phyloP scores from a whole-genome alignment of 352 stramenopile species.

The Phytophthora ramorum region DNA sequence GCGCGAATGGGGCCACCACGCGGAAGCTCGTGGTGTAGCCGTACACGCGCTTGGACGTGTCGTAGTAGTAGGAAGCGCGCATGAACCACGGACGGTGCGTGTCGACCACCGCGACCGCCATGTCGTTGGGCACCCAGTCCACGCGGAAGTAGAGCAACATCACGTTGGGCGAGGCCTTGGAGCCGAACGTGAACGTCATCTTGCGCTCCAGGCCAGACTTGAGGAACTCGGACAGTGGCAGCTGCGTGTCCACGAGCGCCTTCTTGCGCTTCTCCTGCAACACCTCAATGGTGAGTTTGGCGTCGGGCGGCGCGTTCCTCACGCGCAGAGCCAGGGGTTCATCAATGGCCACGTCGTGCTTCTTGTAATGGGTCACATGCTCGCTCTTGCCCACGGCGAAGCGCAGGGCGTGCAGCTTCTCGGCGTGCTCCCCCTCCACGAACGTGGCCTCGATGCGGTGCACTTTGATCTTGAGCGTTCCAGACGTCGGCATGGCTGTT shows the following conservation, averaged over 20 bases:
- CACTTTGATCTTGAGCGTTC: constrained; percentile 40
- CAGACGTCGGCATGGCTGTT: constrained; percentile 27
- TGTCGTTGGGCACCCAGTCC: constrained; percentile 22
- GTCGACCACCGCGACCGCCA: constrained; percentile 9
- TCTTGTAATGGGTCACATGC: constrained; percentile 25
- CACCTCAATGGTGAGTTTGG: constrained; percentile 49
- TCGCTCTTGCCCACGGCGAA: constrained; percentile 28
- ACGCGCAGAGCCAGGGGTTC: constrained; percentile 44
- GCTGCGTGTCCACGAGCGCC: constrained; percentile 39
- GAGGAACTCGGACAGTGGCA: constrained; percentile 37
- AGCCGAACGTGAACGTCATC: constrained; percentile 46
- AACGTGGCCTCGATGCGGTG: constrained; percentile 34
- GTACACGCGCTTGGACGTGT: constrained; percentile 77
- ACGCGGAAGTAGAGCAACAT: constrained; percentile 37
- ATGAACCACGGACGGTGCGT: constrained; percentile 59
- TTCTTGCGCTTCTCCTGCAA: constrained; percentile 51
- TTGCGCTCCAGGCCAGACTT: constrained; percentile 34
- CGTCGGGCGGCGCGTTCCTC: constrained; percentile 29
- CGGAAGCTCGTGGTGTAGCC: constrained; percentile 80
- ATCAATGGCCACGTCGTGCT: constrained; percentile 33
- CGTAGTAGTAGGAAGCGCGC: constrained; percentile 75
- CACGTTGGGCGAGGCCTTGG: constrained; percentile 32
- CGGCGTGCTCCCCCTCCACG: constrained; percentile 22
- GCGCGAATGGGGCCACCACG: constrained; percentile 56
- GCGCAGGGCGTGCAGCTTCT: constrained; percentile 24